Conservation (phyloP, 1,284 basidiomycete genomes). For the Fistulinella cinereoalba region DNA sequence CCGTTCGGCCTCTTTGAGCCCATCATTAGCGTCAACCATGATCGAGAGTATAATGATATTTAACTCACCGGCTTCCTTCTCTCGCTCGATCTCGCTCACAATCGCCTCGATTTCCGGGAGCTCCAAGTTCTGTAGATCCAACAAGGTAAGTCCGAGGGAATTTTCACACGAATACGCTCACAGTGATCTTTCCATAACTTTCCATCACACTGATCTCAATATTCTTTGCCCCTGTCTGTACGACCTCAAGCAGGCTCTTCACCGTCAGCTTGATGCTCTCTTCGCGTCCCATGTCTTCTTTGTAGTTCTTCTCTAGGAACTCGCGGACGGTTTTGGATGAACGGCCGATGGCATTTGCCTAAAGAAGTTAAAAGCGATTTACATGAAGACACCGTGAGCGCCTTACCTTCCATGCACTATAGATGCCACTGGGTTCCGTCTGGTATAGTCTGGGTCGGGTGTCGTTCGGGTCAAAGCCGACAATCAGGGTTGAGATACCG, state of each 20-base stretch:
- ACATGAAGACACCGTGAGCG: background rate
- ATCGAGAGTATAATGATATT: constrained; percentile 29
- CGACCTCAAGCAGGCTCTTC: constrained; percentile 95
- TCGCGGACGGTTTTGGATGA: constrained; percentile 98
- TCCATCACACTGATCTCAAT: constrained; percentile 98
- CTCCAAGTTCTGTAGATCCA: constrained; percentile 66
- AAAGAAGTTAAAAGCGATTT: constrained; percentile 4
- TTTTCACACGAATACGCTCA: constrained; percentile 40
- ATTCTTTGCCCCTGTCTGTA: constrained; percentile 99
- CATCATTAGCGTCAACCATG: constrained; percentile 68
- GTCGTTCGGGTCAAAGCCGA: constrained; percentile 97
- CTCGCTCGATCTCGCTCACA: constrained; percentile 87
- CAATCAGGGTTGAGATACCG: constrained; percentile 95
- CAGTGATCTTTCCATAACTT: constrained; percentile 86
- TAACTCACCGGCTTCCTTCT: constrained; percentile 87
- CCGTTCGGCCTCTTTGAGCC: constrained; percentile 86
- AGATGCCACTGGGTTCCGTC: constrained; percentile 97
- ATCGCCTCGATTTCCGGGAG: constrained; percentile 87
- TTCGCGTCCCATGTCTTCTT: constrained; percentile 84
- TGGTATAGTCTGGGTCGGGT: constrained; percentile 87
- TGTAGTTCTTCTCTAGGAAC: constrained; percentile 98
- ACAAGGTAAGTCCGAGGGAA: constrained; percentile 4
- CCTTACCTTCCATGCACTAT: constrained; percentile 95
- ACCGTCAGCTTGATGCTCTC: constrained; percentile 94
- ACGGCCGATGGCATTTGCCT: constrained; percentile 97